Percentiles rank a stretch among this genome's conserved stretches.
Conservation (phyloP, 495 filamentous ascomycete genomes). For the Aspergillus incahuasiensis region DNA sequence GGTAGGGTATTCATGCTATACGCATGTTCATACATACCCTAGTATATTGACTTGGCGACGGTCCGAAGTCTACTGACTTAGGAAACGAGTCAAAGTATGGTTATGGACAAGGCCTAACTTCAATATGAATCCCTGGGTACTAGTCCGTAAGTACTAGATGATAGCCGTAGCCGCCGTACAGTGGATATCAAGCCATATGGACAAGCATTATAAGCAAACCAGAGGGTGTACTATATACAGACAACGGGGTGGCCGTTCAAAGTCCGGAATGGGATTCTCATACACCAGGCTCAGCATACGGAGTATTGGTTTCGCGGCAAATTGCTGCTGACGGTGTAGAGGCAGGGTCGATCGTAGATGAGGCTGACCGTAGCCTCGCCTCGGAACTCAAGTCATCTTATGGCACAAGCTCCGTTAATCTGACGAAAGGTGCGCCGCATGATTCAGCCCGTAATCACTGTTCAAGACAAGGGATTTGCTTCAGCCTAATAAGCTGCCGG, state of each 20-base stretch:
- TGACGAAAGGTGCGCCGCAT: background rate
- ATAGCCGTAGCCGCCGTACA: no score
- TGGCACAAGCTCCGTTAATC: background rate
- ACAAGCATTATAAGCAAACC: no score
- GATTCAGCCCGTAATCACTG: background rate
- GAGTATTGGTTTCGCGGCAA: no score
- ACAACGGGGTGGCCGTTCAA: background rate
- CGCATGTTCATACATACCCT: no score
- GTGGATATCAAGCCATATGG: no score
- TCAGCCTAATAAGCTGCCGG: background rate
- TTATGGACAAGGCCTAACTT: no score
- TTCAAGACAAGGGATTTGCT: background rate
- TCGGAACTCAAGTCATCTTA: background rate
- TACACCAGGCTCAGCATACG: background rate
- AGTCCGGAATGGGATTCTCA: background rate
- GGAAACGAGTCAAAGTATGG: no score
- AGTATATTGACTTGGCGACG: no score
- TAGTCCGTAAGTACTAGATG: no score
- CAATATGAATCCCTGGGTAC: no score
- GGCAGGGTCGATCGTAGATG: background rate
- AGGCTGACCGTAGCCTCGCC: conserved; percentile 2
- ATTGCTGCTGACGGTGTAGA: background rate
- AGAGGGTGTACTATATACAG: background rate
- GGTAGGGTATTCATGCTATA: no score
- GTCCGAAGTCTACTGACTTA: no score